These are phyloP conservation scores for Melastoma candidum DNA, from an alignment of 441 rosid genomes.

Conservation along the genomic window DNA sequence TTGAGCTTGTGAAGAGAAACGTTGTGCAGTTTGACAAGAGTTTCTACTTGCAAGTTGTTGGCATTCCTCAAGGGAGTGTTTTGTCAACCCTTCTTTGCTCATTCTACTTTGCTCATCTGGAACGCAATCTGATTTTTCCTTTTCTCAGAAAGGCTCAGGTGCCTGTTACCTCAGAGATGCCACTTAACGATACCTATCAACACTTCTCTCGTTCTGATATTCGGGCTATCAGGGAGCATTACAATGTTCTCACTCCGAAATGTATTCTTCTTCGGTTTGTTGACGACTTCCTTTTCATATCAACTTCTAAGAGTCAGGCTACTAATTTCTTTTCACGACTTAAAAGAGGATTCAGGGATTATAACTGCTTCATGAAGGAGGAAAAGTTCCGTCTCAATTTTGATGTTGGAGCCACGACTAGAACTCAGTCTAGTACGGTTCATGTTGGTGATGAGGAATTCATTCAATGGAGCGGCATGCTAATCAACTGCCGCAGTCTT, in stretches of 20 bases:
- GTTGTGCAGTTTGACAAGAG: constrained; percentile 40
- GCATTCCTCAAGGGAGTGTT: constrained; percentile 88
- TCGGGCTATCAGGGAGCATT: constrained; percentile 7
- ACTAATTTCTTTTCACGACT: constrained; percentile 39
- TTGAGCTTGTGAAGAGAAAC: constrained; percentile 57
- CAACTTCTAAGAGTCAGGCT: constrained; percentile 75
- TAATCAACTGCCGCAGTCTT: constrained; percentile 50
- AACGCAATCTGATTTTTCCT: constrained; percentile 60
- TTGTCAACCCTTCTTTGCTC: constrained; percentile 74
- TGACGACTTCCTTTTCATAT: constrained; percentile 76
- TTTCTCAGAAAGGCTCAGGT: constrained; percentile 35
- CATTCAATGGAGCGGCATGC: constrained; percentile 79
- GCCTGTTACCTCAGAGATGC: constrained; percentile 16
- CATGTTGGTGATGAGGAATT: constrained; percentile 55
- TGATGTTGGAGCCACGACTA: constrained; percentile 26
- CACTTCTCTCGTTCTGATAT: constrained; percentile 10
- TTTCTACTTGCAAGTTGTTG: constrained; percentile 52
- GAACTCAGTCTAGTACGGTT: constrained; percentile 28
- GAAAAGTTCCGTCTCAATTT: constrained; percentile 62
- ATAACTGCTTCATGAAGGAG: constrained; percentile 77
- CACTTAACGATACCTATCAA: constrained; percentile 5
- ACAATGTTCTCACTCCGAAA: constrained; percentile 19
- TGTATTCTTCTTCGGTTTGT: constrained; percentile 57
- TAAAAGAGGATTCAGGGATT: constrained; percentile 53
- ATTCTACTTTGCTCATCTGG: constrained; percentile 77